Conservation (phyloP, 1,284 basidiomycete genomes). For the Ceratobasidium sp. region DNA sequence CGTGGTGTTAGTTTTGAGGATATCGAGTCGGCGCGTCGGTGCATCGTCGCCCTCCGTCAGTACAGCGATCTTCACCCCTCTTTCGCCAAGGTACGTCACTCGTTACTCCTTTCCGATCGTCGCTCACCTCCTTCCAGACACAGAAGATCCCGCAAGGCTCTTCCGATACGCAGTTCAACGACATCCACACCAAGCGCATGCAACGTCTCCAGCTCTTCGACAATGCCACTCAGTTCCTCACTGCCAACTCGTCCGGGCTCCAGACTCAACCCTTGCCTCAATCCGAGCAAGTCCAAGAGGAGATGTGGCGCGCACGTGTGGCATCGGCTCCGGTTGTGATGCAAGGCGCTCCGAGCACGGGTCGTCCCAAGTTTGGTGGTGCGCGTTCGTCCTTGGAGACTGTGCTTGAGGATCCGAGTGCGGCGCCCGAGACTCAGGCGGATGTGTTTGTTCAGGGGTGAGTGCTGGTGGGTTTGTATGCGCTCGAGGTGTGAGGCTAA, state of each 20-base stretch:
- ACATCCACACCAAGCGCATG: constrained; percentile 27
- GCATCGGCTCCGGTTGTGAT: neutral
- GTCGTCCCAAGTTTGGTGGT: constrained; percentile 27
- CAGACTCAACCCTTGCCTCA: neutral
- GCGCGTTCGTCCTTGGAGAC: constrained; percentile 41
- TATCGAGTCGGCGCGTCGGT: constrained; percentile 74
- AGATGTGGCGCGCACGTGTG: constrained; percentile 13
- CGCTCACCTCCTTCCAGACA: constrained; percentile 67
- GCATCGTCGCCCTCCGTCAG: constrained; percentile 73
- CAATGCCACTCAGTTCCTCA: constrained; percentile 15
- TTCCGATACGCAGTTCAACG: constrained; percentile 23
- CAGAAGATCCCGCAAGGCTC: constrained; percentile 73
- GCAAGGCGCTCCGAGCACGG: neutral
- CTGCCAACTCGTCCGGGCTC: neutral
- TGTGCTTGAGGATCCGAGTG: constrained; percentile 38
- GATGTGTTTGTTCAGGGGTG: constrained; percentile 44
- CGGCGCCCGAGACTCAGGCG: constrained; percentile 18
- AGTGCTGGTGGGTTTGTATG: constrained; percentile 4
- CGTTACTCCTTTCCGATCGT: neutral
- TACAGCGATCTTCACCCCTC: constrained; percentile 82
- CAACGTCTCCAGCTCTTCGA: constrained; percentile 39
- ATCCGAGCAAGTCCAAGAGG: neutral
- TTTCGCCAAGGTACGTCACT: constrained; percentile 66
- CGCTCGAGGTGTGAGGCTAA: constrained; percentile 2
- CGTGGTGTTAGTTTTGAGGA: constrained; percentile 67